These are phyloP conservation scores for Styphnolobium japonicum DNA, from an alignment of 306 rosid species.

Conservation along the genomic window DNA sequence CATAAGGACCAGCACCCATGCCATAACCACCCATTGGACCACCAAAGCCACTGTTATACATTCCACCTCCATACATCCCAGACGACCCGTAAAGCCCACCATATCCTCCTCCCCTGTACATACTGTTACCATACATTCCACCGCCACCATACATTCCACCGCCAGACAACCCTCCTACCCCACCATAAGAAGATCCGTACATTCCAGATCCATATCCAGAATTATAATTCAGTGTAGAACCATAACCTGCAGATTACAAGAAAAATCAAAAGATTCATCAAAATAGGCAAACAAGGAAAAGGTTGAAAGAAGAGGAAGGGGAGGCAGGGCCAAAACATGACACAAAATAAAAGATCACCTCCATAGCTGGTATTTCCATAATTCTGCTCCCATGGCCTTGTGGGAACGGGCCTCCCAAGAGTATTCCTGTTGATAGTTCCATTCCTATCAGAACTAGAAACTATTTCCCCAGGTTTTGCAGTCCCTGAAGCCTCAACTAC, in stretches of 20 bases:
- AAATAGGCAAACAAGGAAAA: conserved; percentile 6
- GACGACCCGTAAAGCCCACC: conserved; percentile 84
- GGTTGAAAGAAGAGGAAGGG: not conserved
- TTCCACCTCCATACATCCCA: conserved; percentile 91
- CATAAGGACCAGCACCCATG: conserved; percentile 92
- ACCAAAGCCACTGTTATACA: conserved; percentile 78
- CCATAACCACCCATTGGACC: conserved; percentile 88
- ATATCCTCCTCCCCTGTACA: conserved; percentile 78
- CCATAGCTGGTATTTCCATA: conserved; percentile 60
- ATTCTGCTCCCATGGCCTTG: conserved; percentile 96
- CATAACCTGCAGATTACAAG: conserved; percentile 50
- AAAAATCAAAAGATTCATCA: not conserved
- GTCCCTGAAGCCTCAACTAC: conserved; percentile 98
- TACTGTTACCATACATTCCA: conserved; percentile 80
- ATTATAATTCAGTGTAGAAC: conserved; percentile 64
- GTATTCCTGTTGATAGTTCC: conserved; percentile 50
- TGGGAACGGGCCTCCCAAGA: conserved; percentile 77
- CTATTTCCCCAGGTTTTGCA: conserved; percentile 92
- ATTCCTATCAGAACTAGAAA: conserved; percentile 56
- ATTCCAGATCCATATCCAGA: conserved; percentile 62
- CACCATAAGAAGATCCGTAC: conserved; percentile 68
- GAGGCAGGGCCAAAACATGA: not conserved
- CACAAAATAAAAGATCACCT: conserved; percentile 32
- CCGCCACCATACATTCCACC: conserved; percentile 87
- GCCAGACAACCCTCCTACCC: conserved; percentile 49